Base-by-base conservation (phyloP, 2,329 filamentous ascomycete genomes). In the Trichoderma koningii region DNA sequence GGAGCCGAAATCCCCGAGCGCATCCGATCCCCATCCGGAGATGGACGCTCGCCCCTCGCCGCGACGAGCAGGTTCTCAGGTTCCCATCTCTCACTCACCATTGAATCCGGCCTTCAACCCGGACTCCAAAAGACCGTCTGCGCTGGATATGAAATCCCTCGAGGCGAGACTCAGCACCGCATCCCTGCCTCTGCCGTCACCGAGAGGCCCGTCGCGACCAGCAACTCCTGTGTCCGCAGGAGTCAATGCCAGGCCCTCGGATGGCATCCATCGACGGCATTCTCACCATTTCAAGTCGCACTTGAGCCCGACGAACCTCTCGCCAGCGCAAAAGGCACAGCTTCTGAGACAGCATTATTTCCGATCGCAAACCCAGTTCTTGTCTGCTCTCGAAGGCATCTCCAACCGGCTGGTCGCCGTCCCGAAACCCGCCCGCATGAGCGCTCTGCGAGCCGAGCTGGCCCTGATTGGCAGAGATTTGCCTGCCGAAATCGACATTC, bases 361-460 rank as follows among this genome's bases (percentile, higher is more conserved):
- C 73, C 83, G 90, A 61, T 91, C 87, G 67, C 85, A 95, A 76
- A 93, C 90, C 0, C 89, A 92, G 70, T 93, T 95, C 72, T 74
- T 95, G 67, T 90, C 88, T 3, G 91, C 91, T 1, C 82, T 95
- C 17, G 90, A 94, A 74, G 89, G 90, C 69, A 94, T 95, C 61
- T 95, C 91, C 3, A 93, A 92, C 73, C 87, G 91, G n/a, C 79
- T 95, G 51, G 90, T 95, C 6, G 83, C 89, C 62, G 91, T 95
- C 5, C 91, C 91, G 1, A 95, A 95, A 73, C 87, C 88, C 41
- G 91, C 91, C 47, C 87, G 91, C 38, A 82, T 95, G 70, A 95
- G 91, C 75, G 91, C 92, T 48, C 79, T 95, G 52, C 85, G 91
- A 65, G 92, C 91, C 3, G 91, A 95, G 76, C 81, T 95, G 66